Evolutionary conservation across 2,329 filamentous ascomycete species (phyloP).

Genomic region (Clarireedia homoeocarpa): DNA sequence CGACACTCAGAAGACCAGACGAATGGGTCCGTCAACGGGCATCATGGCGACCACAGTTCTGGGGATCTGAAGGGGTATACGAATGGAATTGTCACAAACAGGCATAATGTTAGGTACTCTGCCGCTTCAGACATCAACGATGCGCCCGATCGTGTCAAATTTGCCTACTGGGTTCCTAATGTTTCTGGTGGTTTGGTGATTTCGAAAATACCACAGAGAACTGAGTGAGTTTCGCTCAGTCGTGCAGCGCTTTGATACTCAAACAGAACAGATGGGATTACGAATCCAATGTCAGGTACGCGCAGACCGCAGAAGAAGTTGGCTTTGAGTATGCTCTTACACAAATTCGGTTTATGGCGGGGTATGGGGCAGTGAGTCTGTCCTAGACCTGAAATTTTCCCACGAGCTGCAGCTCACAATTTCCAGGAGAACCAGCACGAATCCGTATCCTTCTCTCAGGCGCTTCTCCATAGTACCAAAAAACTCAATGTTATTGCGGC

Average conservation of each 20-base stretch:
- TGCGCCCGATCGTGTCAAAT: slow-evolving; percentile 37
- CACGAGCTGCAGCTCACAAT: neutral
- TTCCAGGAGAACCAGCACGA: slow-evolving; percentile 39
- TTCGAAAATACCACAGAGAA: slow-evolving; percentile 42
- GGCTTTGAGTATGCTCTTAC: slow-evolving; percentile 45
- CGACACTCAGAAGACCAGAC: neutral
- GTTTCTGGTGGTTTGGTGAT: slow-evolving; percentile 46
- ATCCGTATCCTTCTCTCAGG: slow-evolving; percentile 44
- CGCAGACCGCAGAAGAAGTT: slow-evolving; percentile 38
- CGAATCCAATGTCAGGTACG: slow-evolving; percentile 40
- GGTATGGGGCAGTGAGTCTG: slow-evolving; percentile 35
- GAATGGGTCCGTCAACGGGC: neutral
- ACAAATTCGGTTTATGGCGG: slow-evolving; percentile 46
- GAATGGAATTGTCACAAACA: slow-evolving; percentile 4
- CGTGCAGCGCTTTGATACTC: neutral
- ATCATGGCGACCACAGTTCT: neutral
- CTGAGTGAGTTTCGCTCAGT: slow-evolving; percentile 18
- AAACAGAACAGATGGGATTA: slow-evolving; percentile 36
- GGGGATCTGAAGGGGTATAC: neutral
- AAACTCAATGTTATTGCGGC: slow-evolving; percentile 44
- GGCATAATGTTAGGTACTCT: slow-evolving; percentile 15
- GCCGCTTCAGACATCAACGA: slow-evolving; percentile 34
- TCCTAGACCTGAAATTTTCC: neutral
- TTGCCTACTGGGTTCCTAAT: slow-evolving; percentile 47
- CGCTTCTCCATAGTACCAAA: slow-evolving; percentile 38